phyloP scores from a whole-genome alignment of 495 filamentous ascomycete genomes.

The Neurospora sp. region DNA sequence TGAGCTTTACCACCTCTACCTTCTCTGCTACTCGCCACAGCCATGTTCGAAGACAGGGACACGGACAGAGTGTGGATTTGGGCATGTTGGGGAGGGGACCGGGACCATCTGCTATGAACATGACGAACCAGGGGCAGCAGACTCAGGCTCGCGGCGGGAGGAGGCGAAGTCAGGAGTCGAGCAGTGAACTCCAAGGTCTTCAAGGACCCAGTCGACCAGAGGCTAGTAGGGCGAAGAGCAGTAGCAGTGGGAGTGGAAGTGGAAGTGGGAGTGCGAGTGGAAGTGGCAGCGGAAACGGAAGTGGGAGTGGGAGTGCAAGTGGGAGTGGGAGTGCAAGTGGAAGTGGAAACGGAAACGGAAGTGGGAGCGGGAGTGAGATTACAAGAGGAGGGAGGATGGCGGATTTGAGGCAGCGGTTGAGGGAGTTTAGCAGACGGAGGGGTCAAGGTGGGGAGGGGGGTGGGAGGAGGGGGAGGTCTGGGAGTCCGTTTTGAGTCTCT shows the following conservation, averaged over 20 bases:
- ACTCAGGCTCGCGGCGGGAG: background rate
- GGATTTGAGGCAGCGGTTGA: background rate
- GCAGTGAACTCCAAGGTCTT: background rate
- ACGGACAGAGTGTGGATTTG: constrained; percentile 30
- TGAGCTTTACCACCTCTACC: constrained; percentile 30
- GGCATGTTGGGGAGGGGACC: constrained; percentile 32
- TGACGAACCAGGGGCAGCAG: too few relatives aligned
- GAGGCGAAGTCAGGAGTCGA: background rate
- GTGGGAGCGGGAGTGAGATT: background rate
- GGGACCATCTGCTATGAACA: too few relatives aligned
- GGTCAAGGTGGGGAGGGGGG: background rate
- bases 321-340: background rate
- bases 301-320: too few relatives aligned
- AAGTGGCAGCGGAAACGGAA: too few relatives aligned
- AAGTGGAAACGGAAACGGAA: too few relatives aligned
- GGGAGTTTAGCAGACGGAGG: background rate
- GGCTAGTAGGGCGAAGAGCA: background rate
- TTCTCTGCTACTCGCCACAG: constrained; percentile 28
- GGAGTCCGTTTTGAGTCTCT: background rate
- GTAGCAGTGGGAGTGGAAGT: too few relatives aligned
- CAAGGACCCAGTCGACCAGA: background rate
- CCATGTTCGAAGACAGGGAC: constrained; percentile 19
- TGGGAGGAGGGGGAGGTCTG: background rate
- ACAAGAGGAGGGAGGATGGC: background rate
- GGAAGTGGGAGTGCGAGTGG: background rate